Percentiles rank a stretch among this genome's conserved stretches.
Conservation (phyloP, 75 land plant species). For the Pinus tabuliformis region DNA sequence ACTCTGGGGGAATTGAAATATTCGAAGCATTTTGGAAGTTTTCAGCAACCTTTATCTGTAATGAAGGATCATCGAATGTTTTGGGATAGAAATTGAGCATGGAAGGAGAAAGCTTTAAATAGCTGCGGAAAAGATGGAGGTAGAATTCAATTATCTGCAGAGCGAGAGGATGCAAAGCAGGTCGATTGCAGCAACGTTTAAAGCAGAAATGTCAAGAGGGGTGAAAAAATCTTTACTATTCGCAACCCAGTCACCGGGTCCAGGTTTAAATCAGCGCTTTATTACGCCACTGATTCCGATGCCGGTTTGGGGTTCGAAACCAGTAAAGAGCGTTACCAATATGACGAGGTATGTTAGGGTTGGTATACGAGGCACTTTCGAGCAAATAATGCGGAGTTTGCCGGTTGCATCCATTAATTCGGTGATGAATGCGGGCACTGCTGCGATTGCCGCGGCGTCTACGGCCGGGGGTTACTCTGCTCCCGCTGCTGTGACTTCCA, state of each 20-base stretch:
- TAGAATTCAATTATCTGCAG: not conserved
- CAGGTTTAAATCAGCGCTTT: not conserved
- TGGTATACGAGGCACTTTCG: not conserved
- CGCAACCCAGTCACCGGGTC: not conserved
- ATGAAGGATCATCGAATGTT: not conserved
- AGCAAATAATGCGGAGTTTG: conserved; percentile 5
- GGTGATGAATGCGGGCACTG: conserved; percentile 30
- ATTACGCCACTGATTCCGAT: not conserved
- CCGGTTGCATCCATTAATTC: conserved; percentile 24
- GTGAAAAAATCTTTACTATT: not conserved
- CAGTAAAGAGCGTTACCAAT: not conserved
- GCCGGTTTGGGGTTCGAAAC: conserved; percentile 1
- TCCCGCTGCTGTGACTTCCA: conserved; percentile 59
- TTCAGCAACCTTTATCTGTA: not conserved
- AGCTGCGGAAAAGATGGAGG: conserved; percentile 2
- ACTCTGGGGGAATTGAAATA: too few species aligned
- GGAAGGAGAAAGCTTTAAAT: not conserved
- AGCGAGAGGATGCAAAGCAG: not conserved
- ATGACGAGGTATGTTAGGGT: not conserved
- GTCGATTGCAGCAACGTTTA: too few species aligned
- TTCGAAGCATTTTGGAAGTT: not conserved
- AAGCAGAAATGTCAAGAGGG: too few species aligned
- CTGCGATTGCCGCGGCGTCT: conserved; percentile 26
- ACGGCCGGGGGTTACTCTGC: conserved; percentile 11
- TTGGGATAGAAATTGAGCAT: not conserved